phyloP scores from a whole-genome alignment of 345 rosid genomes.

The Rhodomyrtus tomentosa region DNA sequence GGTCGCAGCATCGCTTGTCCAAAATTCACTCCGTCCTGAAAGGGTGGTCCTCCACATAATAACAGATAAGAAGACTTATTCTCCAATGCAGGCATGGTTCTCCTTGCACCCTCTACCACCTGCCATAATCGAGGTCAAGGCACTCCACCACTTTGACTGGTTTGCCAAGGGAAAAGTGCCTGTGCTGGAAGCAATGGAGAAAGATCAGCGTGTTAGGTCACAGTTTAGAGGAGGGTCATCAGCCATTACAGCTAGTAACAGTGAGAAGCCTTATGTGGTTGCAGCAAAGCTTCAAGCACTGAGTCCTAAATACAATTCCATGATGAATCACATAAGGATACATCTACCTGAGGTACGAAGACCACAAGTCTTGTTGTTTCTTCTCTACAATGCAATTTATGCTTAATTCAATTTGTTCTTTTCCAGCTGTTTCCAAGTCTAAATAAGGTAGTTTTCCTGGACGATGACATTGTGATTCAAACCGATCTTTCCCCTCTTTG shows the following conservation, averaged over 20 bases:
- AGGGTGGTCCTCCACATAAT: constrained; percentile 76
- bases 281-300: constrained; percentile 93
- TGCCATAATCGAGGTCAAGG: constrained; percentile 90
- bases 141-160: constrained; percentile 97
- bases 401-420: background rate
- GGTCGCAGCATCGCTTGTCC: constrained; percentile 63
- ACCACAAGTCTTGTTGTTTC: background rate
- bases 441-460: constrained; percentile 80
- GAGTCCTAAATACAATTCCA: constrained; percentile 87
- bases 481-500: constrained; percentile 88
- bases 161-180: constrained; percentile 90
- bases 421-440: constrained; percentile 85
- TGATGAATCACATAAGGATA: constrained; percentile 92
- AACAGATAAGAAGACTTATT: constrained; percentile 83
- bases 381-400: background rate
- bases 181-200: constrained; percentile 95
- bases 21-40: constrained; percentile 51
- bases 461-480: constrained; percentile 88
- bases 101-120: constrained; percentile 73
- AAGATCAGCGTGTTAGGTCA: constrained; percentile 75
- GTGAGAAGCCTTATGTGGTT: constrained; percentile 61
- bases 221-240: constrained; percentile 96
- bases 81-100: constrained; percentile 99
- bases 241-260: constrained; percentile 53
- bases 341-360: constrained; percentile 78